Evolutionary conservation across 2,329 filamentous ascomycete species (phyloP).

Genomic region (Ascochyta koolunga): DNA sequence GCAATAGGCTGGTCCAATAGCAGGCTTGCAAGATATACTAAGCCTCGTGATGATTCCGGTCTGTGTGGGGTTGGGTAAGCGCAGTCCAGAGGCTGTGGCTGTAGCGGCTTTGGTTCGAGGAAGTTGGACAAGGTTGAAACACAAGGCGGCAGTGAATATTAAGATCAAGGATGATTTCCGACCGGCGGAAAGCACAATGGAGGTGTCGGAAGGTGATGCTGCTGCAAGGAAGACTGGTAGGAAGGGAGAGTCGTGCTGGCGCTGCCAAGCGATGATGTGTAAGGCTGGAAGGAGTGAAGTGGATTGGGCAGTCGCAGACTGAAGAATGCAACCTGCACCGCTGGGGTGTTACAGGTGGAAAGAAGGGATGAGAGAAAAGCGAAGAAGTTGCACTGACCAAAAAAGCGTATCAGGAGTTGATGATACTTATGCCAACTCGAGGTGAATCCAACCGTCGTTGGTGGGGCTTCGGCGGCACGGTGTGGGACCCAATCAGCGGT

Average conservation of each 20-base stretch:
- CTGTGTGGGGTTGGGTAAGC: slow-evolving; percentile 43
- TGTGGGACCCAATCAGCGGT: slow-evolving; percentile 38
- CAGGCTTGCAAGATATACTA: slow-evolving; percentile 28
- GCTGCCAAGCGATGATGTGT: slow-evolving; percentile 32
- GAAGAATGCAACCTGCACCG: slow-evolving; percentile 36
- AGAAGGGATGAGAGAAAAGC: slow-evolving; percentile 32
- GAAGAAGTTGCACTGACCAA: slow-evolving; percentile 41
- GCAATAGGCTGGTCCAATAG: slow-evolving; percentile 24
- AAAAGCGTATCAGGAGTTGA: slow-evolving; percentile 27
- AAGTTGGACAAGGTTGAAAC: slow-evolving; percentile 37
- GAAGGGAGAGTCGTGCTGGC: slow-evolving; percentile 33
- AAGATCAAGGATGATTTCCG: slow-evolving; percentile 36
- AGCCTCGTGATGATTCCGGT: slow-evolving; percentile 42
- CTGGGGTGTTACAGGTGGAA: slow-evolving; percentile 34
- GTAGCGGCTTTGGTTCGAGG: slow-evolving; percentile 37
- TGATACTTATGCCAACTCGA: slow-evolving; percentile 42
- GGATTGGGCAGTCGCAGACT: slow-evolving; percentile 24
- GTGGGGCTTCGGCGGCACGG: slow-evolving; percentile 33
- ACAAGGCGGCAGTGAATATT: slow-evolving; percentile 35
- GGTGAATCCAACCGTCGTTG: slow-evolving; percentile 31
- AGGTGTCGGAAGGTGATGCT: slow-evolving; percentile 18
- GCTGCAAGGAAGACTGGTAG: slow-evolving; percentile 29
- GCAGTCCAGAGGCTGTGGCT: slow-evolving; percentile 40
- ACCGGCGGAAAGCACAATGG: slow-evolving; percentile 38
- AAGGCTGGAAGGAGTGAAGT: slow-evolving; percentile 26